Percentiles rank a stretch among this genome's conserved stretches.
Conservation (phyloP, 306 rosid species). For the Quercus wislizeni region DNA sequence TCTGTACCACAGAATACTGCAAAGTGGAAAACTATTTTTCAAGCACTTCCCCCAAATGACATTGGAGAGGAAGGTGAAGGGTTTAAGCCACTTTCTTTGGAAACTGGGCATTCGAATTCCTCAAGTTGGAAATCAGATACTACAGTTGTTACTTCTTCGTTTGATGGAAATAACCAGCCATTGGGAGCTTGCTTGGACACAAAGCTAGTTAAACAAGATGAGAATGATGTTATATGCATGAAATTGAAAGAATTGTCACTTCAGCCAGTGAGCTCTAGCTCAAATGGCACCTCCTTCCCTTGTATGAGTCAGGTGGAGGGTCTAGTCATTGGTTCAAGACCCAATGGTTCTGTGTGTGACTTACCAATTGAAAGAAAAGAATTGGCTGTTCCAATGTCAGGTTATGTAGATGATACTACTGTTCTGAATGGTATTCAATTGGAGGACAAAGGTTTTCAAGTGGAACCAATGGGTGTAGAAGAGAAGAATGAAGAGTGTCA, state of each 20-base stretch:
- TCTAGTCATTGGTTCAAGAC: too few species aligned
- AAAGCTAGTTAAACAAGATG: constrained; percentile 38
- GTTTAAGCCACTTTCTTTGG: constrained; percentile 17
- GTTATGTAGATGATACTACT: constrained; percentile 12
- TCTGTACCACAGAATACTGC: constrained; percentile 20
- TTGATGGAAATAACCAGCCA: constrained; percentile 31
- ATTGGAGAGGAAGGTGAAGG: constrained; percentile 25
- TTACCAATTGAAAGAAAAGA: neutral
- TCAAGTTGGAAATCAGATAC: constrained; percentile 30
- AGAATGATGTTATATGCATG: constrained; percentile 27
- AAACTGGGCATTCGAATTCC: constrained; percentile 4
- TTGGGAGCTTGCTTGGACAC: constrained; percentile 28
- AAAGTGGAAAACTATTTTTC: constrained; percentile 26
- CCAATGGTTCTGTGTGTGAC: too few species aligned
- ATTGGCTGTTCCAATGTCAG: constrained; percentile 1
- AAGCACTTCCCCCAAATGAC: constrained; percentile 27
- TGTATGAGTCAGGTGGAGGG: too few species aligned
- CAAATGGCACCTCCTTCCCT: too few species aligned
- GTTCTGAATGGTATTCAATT: neutral
- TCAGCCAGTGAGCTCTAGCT: neutral
- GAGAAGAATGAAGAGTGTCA: constrained; percentile 32
- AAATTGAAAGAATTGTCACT: constrained; percentile 56
- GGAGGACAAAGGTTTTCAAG: constrained; percentile 3
- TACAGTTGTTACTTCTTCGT: constrained; percentile 28
- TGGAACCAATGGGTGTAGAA: constrained; percentile 8